phyloP scores from a whole-genome alignment of 1,284 basidiomycete species.

The Cutaneotrichosporon sp. region DNA sequence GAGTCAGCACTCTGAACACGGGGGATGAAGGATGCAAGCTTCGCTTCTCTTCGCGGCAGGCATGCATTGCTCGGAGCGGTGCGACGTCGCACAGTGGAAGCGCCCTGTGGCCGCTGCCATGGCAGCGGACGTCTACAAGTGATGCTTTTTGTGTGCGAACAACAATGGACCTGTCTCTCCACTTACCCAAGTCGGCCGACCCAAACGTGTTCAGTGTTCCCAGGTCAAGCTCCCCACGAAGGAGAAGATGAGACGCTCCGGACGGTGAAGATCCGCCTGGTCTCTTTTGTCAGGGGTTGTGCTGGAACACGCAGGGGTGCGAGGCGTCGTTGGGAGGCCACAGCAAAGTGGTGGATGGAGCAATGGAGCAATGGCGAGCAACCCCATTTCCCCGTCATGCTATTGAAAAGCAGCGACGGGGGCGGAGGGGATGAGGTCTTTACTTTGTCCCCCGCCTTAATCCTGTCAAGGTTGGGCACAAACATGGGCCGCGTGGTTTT shows the following conservation, averaged over 20 bases:
- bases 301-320: not conserved
- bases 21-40: not conserved
- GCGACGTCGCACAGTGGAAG: no score
- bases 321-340: not conserved
- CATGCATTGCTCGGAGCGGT: no score
- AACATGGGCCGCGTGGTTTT: no score
- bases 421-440: no score
- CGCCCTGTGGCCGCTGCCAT: no score
- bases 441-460: no score
- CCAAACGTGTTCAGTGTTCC: conserved; percentile 2
- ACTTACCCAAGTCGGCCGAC: conserved; percentile 3
- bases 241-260: not conserved
- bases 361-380: not conserved
- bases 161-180: not conserved
- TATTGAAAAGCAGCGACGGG: no score
- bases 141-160: not conserved
- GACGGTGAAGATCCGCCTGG: not conserved
- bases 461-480: no score
- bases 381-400: no score
- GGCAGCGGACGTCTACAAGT: no score
- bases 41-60: no score
- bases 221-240: not conserved
- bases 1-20: not conserved
- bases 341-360: not conserved
- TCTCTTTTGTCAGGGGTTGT: not conserved